Conservation (phyloP, 2,329 filamentous ascomycete species). For the Botrytis galanthina region DNA sequence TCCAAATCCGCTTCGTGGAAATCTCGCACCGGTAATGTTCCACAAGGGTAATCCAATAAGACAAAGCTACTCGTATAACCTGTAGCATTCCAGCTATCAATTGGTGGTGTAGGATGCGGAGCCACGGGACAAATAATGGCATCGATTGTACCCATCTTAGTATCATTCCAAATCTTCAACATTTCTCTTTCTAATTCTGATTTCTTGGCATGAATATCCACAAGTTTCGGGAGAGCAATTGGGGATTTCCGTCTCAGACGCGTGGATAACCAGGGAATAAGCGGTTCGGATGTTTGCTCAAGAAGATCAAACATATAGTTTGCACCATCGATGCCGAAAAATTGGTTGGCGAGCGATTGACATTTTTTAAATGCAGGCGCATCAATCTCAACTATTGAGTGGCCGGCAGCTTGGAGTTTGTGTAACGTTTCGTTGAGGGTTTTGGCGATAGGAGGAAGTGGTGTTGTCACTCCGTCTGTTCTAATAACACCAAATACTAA, state of each 20-base stretch:
- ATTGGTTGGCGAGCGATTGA: conserved; percentile 47
- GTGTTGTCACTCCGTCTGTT: conserved; percentile 50
- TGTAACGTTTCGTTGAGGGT: conserved; percentile 47
- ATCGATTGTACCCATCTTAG: neutral
- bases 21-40: neutral
- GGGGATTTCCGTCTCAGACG: neutral
- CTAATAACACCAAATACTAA: conserved; percentile 48
- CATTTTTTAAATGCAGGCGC: conserved; percentile 53
- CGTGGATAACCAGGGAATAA: neutral
- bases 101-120: neutral
- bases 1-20: neutral
- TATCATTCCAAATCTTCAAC: neutral
- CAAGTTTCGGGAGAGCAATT: neutral
- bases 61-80: neutral
- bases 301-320: neutral
- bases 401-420: conserved; percentile 43
- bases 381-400: conserved; percentile 59
- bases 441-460: conserved; percentile 49
- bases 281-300: neutral
- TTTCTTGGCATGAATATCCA: neutral
- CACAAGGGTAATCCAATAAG: neutral
- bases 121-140: neutral
- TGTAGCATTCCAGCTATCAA: neutral
- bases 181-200: neutral
- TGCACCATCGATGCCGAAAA: neutral